phyloP scores from a whole-genome alignment of 345 rosid species.

The Dovyalis caffra region DNA sequence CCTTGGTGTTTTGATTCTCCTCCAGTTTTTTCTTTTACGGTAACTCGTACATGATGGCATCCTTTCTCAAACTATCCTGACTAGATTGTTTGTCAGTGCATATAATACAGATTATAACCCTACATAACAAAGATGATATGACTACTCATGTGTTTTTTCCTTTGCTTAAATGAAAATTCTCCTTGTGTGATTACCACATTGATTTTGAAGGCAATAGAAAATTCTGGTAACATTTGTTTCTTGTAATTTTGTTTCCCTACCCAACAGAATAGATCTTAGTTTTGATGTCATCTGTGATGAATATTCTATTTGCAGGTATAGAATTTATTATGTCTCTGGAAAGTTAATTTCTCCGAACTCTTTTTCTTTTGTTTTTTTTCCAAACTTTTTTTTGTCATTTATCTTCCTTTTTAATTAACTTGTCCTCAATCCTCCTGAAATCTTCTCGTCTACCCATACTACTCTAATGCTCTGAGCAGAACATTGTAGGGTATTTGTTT shows the following conservation, averaged over 20 bases:
- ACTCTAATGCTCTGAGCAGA: background rate
- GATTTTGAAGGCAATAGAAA: background rate
- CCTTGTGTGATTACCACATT: background rate
- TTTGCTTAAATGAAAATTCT: background rate
- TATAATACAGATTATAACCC: background rate
- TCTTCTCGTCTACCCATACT: background rate
- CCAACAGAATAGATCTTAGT: background rate
- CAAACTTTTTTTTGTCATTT: slow-evolving; percentile 21
- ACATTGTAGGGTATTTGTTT: background rate
- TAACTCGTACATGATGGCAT: background rate
- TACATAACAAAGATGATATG: background rate
- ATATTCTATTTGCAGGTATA: slow-evolving; percentile 23
- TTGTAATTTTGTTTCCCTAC: background rate
- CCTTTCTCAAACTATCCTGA: background rate
- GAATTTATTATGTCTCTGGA: slow-evolving; percentile 17
- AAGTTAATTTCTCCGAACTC: slow-evolving; percentile 24
- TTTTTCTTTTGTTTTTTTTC: too few relatives aligned
- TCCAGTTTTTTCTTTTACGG: background rate
- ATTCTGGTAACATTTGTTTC: background rate
- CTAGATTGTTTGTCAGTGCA: background rate
- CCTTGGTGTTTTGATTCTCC: background rate
- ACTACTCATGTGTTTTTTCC: background rate
- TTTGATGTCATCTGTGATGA: slow-evolving; percentile 20
- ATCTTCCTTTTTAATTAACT: background rate
- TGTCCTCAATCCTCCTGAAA: slow-evolving; percentile 5